Evolutionary conservation across 2,329 filamentous ascomycete species (phyloP).

Genomic region (Cladosporium cucumerinum): DNA sequence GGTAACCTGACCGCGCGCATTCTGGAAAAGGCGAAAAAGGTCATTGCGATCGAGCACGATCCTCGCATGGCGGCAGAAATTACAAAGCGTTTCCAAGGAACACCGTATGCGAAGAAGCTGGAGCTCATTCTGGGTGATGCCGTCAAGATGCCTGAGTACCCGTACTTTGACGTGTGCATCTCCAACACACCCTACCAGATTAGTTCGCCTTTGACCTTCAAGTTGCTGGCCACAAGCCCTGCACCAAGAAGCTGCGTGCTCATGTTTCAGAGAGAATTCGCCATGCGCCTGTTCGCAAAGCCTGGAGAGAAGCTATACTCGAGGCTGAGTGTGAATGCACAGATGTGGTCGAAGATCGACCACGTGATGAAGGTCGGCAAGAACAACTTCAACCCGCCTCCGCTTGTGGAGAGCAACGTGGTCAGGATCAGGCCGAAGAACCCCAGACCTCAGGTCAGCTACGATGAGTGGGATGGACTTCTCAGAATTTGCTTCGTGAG

Average conservation of each 20-base stretch:
- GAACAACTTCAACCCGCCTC: conserved; percentile 95
- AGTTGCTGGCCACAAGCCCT: conserved; percentile 76
- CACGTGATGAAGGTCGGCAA: conserved; percentile 88
- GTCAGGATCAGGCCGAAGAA: conserved; percentile 85
- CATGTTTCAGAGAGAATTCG: conserved; percentile 97
- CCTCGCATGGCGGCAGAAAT: conserved; percentile 95
- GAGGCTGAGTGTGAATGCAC: conserved; percentile 85
- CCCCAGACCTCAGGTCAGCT: conserved; percentile 81
- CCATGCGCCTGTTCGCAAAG: conserved; percentile 80
- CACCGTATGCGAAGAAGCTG: conserved; percentile 75
- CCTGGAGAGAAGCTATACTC: conserved; percentile 88
- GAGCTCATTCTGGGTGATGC: conserved; percentile 89
- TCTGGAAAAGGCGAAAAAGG: conserved; percentile 78
- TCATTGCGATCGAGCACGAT: conserved; percentile 86
- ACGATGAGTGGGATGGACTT: conserved; percentile 93
- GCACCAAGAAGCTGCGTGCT: conserved; percentile 81
- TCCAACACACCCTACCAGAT: conserved; percentile 77
- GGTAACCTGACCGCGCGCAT: conserved; percentile 89
- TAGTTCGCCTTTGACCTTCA: conserved; percentile 86
- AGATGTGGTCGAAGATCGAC: conserved; percentile 78
- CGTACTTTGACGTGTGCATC: conserved; percentile 80
- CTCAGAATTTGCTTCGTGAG: conserved; percentile 77
- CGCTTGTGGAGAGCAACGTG: conserved; percentile 86
- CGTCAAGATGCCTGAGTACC: conserved; percentile 75
- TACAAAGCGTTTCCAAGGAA: conserved; percentile 89